Evolutionary conservation across 305 asterid species (phyloP), one percentile per base, ranked within the genome.

Genomic region (Solanum hybrid): DNA sequence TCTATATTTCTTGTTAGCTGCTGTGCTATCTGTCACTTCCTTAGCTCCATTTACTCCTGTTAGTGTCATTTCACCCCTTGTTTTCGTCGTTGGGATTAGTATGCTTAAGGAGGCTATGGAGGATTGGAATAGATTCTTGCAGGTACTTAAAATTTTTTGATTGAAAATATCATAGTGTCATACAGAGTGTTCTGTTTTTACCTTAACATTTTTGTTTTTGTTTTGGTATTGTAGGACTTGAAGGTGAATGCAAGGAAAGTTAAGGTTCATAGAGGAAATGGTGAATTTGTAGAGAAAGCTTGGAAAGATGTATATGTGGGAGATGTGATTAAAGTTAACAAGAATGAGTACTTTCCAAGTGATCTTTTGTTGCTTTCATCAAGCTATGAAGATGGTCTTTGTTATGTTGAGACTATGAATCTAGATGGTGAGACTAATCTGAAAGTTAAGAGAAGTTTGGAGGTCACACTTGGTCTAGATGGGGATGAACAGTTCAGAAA

Each of bases 371-470:
- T 97, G 42, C 89, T 97, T 24, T 93, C 96, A 51, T 95, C 99
- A 0, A 96, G 99, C 94, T 97, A 93, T 31, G 96, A 91, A 29
- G 99, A 97, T 33, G 98, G 96, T 6, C 93, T 96, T 61, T 97
- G 98, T 79, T 97, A 96, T 67, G 98, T 95, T 14, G 99, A 96
- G 94, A 96, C 99, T 11, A 95, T 94, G 95, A 96, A 96, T 88
- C 97, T 96, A 22, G 99, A 96, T 26, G 99, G 99, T 6, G 99
- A 96, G 90, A 94, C 98, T 3, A 96, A 96, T 91, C 91, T 96
- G 51, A 96, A 96, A 91, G 88, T 92, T 29, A 96, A 96, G 78
- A 89, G 94, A 88, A 92, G 96, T 88, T 93, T 94, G 86, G 98
- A 95, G 69, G 69, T 91, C 75, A 94, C 98, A 18, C 92, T 91